phyloP scores from a whole-genome alignment of 2,329 filamentous ascomycete species.

The Neodidymelliopsis sp. region DNA sequence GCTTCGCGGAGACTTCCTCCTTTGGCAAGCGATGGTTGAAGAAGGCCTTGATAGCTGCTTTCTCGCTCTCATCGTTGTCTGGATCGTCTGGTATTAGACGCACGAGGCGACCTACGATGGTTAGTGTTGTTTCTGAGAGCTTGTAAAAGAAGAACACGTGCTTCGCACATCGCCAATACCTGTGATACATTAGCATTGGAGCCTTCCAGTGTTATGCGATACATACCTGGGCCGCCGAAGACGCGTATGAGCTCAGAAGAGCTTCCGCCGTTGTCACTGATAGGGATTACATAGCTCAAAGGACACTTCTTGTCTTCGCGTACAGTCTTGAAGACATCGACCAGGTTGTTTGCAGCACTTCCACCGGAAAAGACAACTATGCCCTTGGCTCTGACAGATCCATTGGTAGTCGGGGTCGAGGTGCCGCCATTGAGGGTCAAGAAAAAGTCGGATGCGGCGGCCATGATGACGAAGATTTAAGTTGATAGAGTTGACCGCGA shows the following conservation, averaged over 20 bases:
- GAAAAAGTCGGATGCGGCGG: conserved; percentile 22
- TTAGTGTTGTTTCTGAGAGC: conserved; percentile 1
- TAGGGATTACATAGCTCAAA: conserved; percentile 88
- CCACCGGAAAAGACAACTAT: conserved; percentile 91
- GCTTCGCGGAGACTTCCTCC: conserved; percentile 66
- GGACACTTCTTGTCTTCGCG: conserved; percentile 69
- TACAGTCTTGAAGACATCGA: conserved; percentile 80
- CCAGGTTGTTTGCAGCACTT: conserved; percentile 91
- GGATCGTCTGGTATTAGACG: conserved; percentile 79
- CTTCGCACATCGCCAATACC: conserved; percentile 78
- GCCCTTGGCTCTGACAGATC: conserved; percentile 53
- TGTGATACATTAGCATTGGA: conserved; percentile 22
- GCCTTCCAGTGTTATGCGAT: conserved; percentile 22
- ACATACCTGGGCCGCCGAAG: conserved; percentile 85
- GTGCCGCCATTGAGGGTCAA: conserved; percentile 27
- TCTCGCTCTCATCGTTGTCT: conserved; percentile 60
- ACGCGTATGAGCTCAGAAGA: conserved; percentile 93
- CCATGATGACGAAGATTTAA: conserved; percentile 25
- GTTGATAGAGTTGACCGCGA: conserved; percentile 19
- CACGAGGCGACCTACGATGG: conserved; percentile 77
- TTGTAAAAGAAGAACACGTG: conserved; percentile 50
- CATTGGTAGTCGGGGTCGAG: conserved; percentile 26
- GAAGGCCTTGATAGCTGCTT: conserved; percentile 77
- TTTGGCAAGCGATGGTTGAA: conserved; percentile 86
- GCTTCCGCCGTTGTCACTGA: conserved; percentile 94